Evolutionary conservation across 1,284 basidiomycete species (phyloP).

Genomic region (Ustilago trichophora): DNA sequence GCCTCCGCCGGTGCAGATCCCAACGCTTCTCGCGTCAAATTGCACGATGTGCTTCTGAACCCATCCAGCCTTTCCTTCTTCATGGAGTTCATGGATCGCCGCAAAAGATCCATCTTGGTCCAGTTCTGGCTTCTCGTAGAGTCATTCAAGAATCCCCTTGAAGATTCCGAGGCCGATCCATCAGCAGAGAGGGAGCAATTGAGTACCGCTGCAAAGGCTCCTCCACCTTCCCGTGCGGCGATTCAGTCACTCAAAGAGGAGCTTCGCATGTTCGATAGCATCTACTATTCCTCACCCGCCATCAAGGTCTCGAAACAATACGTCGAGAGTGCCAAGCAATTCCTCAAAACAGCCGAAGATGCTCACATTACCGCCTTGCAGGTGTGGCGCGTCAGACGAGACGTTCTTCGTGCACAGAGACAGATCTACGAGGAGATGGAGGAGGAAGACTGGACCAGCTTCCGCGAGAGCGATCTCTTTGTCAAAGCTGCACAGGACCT

Average conservation of each 20-base stretch:
- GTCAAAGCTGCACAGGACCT: slow-evolving; percentile 84
- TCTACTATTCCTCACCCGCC: slow-evolving; percentile 78
- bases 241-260: slow-evolving; percentile 78
- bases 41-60: slow-evolving; percentile 78
- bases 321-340: slow-evolving; percentile 76
- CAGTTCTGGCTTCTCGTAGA: slow-evolving; percentile 98
- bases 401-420: slow-evolving; percentile 82
- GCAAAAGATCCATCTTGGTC: slow-evolving; percentile 81
- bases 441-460: slow-evolving; percentile 83
- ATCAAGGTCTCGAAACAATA: slow-evolving; percentile 76
- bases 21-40: slow-evolving; percentile 32
- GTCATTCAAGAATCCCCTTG: slow-evolving; percentile 94
- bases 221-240: slow-evolving; percentile 12
- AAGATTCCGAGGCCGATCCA: slow-evolving; percentile 69
- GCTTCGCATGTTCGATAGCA: slow-evolving; percentile 82
- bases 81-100: slow-evolving; percentile 97
- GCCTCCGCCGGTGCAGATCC: slow-evolving; percentile 40
- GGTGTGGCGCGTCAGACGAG: slow-evolving; percentile 69
- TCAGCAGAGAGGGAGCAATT: slow-evolving; percentile 68
- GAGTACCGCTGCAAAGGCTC: slow-evolving; percentile 13
- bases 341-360: slow-evolving; percentile 68
- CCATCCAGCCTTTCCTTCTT: slow-evolving; percentile 90
- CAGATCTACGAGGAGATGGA: slow-evolving; percentile 89
- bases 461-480: slow-evolving; percentile 86
- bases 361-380: slow-evolving; percentile 55